These are phyloP conservation scores for Simmondsia chinensis DNA, from an alignment of 148 eudicot genomes.

Conservation along the genomic window DNA sequence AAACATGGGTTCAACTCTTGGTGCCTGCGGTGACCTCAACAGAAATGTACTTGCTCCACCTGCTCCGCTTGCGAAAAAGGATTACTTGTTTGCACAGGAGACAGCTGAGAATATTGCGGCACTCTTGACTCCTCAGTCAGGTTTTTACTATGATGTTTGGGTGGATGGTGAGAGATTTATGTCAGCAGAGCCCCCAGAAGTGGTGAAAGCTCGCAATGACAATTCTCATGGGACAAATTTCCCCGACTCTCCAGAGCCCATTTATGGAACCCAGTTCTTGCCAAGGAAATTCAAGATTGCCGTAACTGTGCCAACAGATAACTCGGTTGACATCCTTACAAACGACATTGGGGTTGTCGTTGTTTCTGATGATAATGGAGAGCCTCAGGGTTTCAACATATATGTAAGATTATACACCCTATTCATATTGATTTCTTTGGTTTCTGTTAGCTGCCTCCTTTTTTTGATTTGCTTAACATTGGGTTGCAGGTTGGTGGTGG, in stretches of 20 bases:
- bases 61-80: constrained; percentile 80
- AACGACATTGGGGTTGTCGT: constrained; percentile 91
- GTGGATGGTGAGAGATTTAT: constrained; percentile 91
- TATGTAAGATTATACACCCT: constrained; percentile 41
- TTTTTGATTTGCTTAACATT: constrained; percentile 1
- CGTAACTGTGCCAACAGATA: constrained; percentile 88
- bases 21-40: constrained; percentile 97
- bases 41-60: constrained; percentile 97
- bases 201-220: constrained; percentile 81
- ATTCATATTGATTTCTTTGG: not conserved
- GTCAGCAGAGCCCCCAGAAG: constrained; percentile 96
- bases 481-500: constrained; percentile 91
- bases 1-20: constrained; percentile 95
- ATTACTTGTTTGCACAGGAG: constrained; percentile 76
- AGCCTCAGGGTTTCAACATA: constrained; percentile 87
- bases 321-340: constrained; percentile 86
- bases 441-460: not conserved
- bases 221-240: constrained; percentile 94
- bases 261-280: constrained; percentile 94
- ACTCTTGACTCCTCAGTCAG: constrained; percentile 89
- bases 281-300: constrained; percentile 97
- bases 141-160: constrained; percentile 99
- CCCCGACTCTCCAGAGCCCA: constrained; percentile 90
- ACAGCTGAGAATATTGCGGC: constrained; percentile 97
- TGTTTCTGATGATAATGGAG: constrained; percentile 77